These are phyloP conservation scores for Athelia sp. DNA, from an alignment of 1,284 basidiomycete species.

Conservation along the genomic window DNA sequence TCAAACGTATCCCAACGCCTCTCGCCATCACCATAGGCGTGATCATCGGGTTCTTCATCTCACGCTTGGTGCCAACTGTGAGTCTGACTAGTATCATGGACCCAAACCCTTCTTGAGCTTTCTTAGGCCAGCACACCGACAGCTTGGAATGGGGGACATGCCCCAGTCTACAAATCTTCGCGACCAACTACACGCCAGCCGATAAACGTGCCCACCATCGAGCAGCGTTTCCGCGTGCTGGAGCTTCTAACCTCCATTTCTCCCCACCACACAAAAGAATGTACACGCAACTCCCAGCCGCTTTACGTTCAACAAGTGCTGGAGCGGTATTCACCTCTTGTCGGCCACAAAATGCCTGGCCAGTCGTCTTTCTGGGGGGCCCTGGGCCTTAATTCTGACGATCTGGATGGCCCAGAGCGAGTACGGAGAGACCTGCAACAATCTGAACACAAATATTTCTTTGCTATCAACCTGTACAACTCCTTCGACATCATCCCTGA, in stretches of 20 bases:
- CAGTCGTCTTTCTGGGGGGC: slow-evolving; percentile 57
- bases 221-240: slow-evolving; percentile 81
- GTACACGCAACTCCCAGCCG: slow-evolving; percentile 78
- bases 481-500: slow-evolving; percentile 98
- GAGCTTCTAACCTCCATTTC: slow-evolving; percentile 82
- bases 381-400: slow-evolving; percentile 37
- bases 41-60: slow-evolving; percentile 59
- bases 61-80: slow-evolving; percentile 47
- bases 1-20: slow-evolving; percentile 41
- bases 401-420: slow-evolving; percentile 30
- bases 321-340: slow-evolving; percentile 78
- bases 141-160: slow-evolving; percentile 52
- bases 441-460: slow-evolving; percentile 90
- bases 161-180: slow-evolving; percentile 35
- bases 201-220: slow-evolving; percentile 64
- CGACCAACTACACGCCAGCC: slow-evolving; percentile 53
- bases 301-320: slow-evolving; percentile 80
- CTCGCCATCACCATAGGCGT: slow-evolving; percentile 61
- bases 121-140: slow-evolving; percentile 27
- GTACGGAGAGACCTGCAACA: slow-evolving; percentile 39
- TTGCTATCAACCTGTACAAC: slow-evolving; percentile 97
- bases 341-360: slow-evolving; percentile 68
- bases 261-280: slow-evolving; percentile 87
- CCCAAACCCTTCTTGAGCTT: slow-evolving; percentile 3
- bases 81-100: slow-evolving; percentile 20